A percentile compares a stretch with the other conserved stretches of the same genome.
phyloP scores from a whole-genome alignment of 805 yeast genomes.

The Sugiyamaella chiloensis region DNA sequence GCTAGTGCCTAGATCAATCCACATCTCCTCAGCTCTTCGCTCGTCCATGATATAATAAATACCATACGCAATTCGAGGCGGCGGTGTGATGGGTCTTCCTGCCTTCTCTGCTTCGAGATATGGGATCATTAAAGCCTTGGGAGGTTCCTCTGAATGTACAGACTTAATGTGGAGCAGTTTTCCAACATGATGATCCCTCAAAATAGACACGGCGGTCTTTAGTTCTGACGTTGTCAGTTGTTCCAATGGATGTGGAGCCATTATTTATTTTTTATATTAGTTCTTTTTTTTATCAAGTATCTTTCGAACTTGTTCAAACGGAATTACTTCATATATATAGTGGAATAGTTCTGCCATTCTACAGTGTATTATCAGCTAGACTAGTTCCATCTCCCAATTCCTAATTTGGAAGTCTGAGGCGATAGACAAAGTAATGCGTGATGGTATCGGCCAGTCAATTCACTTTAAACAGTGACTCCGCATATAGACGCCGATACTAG shows the following conservation, averaged over 20 bases:
- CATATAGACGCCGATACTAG: slow-evolving; percentile 1
- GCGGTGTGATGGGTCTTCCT: slow-evolving; percentile 47
- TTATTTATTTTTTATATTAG: too few relatives aligned
- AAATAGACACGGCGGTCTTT: slow-evolving; percentile 26
- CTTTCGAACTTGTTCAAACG: too few relatives aligned
- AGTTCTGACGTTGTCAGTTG: slow-evolving; percentile 34
- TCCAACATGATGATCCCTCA: slow-evolving; percentile 28
- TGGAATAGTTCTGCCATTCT: too few relatives aligned
- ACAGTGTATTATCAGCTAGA: too few relatives aligned
- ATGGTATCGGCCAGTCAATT: background rate
- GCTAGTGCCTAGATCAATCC: slow-evolving; percentile 61
- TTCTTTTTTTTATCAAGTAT: too few relatives aligned
- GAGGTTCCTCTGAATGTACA: slow-evolving; percentile 54
- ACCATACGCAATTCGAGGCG: slow-evolving; percentile 66
- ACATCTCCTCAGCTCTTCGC: slow-evolving; percentile 59
- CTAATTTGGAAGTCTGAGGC: slow-evolving; percentile 4
- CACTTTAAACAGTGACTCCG: background rate
- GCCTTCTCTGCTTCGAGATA: slow-evolving; percentile 64
- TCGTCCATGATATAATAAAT: slow-evolving; percentile 59
- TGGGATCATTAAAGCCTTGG: slow-evolving; percentile 66
- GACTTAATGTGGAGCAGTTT: slow-evolving; percentile 34
- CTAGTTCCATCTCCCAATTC: too few relatives aligned
- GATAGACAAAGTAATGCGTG: background rate
- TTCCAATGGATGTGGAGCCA: slow-evolving; percentile 33
- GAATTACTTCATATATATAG: too few relatives aligned